Base-by-base conservation (phyloP, 306 rosid species). In the Acacia acuminata region DNA sequence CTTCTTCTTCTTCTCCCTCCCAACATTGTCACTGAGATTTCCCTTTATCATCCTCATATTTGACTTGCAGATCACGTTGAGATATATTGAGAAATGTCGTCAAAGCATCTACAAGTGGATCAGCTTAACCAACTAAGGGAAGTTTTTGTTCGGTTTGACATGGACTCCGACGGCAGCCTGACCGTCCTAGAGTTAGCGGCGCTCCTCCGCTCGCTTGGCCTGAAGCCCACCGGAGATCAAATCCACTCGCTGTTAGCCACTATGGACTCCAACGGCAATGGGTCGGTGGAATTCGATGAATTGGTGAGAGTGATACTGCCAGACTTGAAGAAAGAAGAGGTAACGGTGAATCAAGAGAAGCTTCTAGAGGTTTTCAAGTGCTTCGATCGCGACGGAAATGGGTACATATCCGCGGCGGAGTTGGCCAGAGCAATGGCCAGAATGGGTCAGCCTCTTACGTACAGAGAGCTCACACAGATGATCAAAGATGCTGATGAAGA, bases 111-210 rank as follows among this genome's bases (percentile, higher is more conserved):
- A 68, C 79, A 75, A 75, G 87, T 78, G 50, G 87, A 88, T 30
- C 94, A 91, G 58, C 75, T 90, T 0, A 84, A 88, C 17, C 94
- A 93, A 47, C 44, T 95, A 19, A 73, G 87, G 47, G 87, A 89
- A 44, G 90, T 95, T 0, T 95, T 95, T 38, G 79, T 77, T 4
- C 74, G 97, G 58, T 95, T 95, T 15, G 98, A 93, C 88, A 88
- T 91, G 95, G 95, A 92, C 61, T 88, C 94, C 4, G 97, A 95
- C 36, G 98, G 98, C 11, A 95, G 97, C 83, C 84, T 95, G 20
- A 93, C 98, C 73, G 82, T 87, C 42, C 87, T 95, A 1, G 98
- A 95, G 90, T 88, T 95, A 14, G 97, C 97, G 0, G 95, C 97
- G 4, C 94, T 95, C 19, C 92, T 95, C 19, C 80, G 94, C 45